Percentiles rank a stretch among this genome's conserved stretches.
phyloP scores from a whole-genome alignment of 495 filamentous ascomycete species.

The Xylona heveae region DNA sequence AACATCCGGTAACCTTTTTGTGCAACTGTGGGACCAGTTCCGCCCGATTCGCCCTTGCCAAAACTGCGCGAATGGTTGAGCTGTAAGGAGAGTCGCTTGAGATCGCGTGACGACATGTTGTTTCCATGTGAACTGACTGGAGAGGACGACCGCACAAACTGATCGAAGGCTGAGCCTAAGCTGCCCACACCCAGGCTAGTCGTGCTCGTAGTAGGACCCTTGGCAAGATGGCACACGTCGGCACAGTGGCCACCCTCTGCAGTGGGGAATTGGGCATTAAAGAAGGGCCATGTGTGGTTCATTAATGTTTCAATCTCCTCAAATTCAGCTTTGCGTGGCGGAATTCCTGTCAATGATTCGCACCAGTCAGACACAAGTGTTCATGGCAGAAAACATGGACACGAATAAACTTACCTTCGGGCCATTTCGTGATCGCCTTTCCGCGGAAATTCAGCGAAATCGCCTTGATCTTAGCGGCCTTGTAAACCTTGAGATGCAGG shows the following conservation, averaged over 20 bases:
- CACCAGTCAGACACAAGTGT: background rate
- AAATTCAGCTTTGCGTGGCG: constrained; percentile 65
- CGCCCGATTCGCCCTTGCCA: constrained; percentile 49
- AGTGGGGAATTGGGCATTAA: constrained; percentile 45
- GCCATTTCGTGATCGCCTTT: constrained; percentile 83
- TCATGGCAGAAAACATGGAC: too few species aligned
- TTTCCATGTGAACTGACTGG: constrained; percentile 16
- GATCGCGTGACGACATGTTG: constrained; percentile 24
- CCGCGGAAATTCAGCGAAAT: constrained; percentile 73
- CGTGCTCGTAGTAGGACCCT: constrained; percentile 10
- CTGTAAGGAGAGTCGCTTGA: constrained; percentile 53
- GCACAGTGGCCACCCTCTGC: constrained; percentile 44
- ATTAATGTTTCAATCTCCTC: constrained; percentile 62
- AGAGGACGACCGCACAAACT: constrained; percentile 14
- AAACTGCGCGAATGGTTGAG: constrained; percentile 72
- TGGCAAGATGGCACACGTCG: constrained; percentile 31
- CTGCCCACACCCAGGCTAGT: background rate
- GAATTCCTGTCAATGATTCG: constrained; percentile 41
- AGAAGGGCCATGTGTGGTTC: constrained; percentile 62
- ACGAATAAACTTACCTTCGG: constrained; percentile 43
- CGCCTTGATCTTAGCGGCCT: constrained; percentile 88
- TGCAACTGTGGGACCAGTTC: constrained; percentile 35
- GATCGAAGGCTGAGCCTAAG: constrained; percentile 15
- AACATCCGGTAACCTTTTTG: constrained; percentile 84
- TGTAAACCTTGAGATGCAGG: constrained; percentile 62